These are phyloP conservation scores for Artomyces pyxidatus DNA, from an alignment of 768 basidiomycete genomes.

Conservation along the genomic window DNA sequence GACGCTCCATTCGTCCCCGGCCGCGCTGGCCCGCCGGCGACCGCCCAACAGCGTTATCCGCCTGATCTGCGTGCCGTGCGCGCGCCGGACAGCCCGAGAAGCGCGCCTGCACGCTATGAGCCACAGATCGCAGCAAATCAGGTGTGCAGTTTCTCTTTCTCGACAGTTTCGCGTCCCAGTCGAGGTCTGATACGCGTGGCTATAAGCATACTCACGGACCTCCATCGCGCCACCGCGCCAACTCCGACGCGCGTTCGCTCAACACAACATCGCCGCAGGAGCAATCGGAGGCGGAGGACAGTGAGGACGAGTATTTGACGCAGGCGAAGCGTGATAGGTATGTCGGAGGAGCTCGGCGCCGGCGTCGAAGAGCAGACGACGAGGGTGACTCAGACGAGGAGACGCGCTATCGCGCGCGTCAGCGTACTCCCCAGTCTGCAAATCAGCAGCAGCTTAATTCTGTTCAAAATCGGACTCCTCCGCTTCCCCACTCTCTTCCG, in stretches of 20 bases:
- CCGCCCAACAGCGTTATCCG: slow-evolving; percentile 1
- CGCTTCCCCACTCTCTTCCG: too few species aligned
- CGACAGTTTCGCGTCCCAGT: neutral
- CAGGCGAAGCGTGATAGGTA: neutral
- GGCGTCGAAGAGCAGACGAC: neutral
- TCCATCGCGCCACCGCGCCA: neutral
- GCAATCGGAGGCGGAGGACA: neutral
- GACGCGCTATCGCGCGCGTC: slow-evolving; percentile 8
- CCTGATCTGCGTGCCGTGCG: slow-evolving; percentile 2
- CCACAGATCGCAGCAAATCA: slow-evolving; percentile 5
- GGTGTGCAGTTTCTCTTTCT: slow-evolving; percentile 2
- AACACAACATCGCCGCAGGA: too few species aligned
- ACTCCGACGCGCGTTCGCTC: slow-evolving; percentile 1
- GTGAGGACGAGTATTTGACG: neutral
- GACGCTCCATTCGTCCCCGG: slow-evolving; percentile 2
- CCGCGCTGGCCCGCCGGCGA: neutral
- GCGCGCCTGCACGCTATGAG: neutral
- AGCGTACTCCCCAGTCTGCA: neutral
- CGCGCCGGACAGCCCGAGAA: neutral
- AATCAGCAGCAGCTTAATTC: neutral
- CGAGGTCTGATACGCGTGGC: neutral
- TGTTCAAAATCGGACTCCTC: too few species aligned
- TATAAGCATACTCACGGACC: neutral
- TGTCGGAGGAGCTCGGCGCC: slow-evolving; percentile 2
- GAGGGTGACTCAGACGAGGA: neutral